Base-by-base conservation (phyloP, 2,329 filamentous ascomycete genomes). In the Trichoderma simmonsii region DNA sequence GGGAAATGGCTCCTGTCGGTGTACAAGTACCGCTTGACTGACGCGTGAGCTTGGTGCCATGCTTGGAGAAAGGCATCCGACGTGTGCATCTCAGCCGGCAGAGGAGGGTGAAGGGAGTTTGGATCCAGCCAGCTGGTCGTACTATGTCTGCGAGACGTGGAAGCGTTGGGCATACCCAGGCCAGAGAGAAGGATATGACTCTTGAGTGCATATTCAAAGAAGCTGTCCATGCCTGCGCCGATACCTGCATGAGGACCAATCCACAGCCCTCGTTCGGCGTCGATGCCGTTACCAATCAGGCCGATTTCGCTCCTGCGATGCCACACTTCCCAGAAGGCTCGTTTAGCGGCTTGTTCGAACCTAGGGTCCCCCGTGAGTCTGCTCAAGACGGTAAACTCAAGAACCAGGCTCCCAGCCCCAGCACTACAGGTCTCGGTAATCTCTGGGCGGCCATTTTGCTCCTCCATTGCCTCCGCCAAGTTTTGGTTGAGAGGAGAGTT, bases 281-380 rank as follows among this genome's bases (percentile, higher is more conserved):
- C 95, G 73, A 99, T 94, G 3, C 95, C 95, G 71, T 94, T 92
- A 8, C 95, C 96, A 74, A 99, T 91, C 28, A 99, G 86, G 4
- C 93, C 94, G 77, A 97, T 93, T 54, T 90, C 88, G 79, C 93
- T 98, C 74, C 95, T 89, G 71, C 93, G 87, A 57, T 91, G 86
- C 96, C 96, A 99, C n/a, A 99, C 93, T 28, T 95, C 92, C 94
- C 95, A 98, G 78, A 99, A 99, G 0, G 96, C 95, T 71, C 93
- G 87, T 81, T 98, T 98, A 1, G 93, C 95, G 18, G 93, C 87
- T 77, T 92, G 90, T 81, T 99, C 96, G 77, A 97, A 99, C n/a
- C 93, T 89, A 11, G 87, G 84, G 79, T 98, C 93, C 12, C 93
- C 94, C 0, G 94, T 97, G 61, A 99, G 85, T 28, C 96, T 89